phyloP scores from a whole-genome alignment of 306 rosid genomes.

The Prunus campanulata region DNA sequence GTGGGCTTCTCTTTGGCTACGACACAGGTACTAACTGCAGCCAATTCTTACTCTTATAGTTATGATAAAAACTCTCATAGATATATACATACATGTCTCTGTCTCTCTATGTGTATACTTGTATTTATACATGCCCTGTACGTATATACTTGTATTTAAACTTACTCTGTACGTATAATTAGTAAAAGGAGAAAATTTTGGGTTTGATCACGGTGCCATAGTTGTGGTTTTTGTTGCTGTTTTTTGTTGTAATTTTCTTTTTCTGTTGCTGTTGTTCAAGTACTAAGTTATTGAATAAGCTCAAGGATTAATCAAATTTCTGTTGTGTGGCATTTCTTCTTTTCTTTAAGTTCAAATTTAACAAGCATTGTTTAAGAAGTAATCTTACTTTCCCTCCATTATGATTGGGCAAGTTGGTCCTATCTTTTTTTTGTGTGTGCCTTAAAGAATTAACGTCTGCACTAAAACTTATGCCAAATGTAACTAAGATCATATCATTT shows the following conservation, averaged over 20 bases:
- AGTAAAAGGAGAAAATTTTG: background rate
- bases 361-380: background rate
- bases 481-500: background rate
- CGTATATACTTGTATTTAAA: background rate
- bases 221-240: background rate
- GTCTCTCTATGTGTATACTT: background rate
- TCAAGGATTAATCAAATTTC: background rate
- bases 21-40: slow-evolving; percentile 38
- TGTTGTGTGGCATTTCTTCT: background rate
- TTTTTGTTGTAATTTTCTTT: background rate
- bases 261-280: background rate
- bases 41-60: background rate
- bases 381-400: background rate
- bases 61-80: background rate
- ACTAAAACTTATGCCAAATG: background rate
- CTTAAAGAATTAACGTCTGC: background rate
- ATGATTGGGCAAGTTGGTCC: background rate
- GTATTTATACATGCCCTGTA: background rate
- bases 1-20: slow-evolving; percentile 57
- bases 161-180: background rate
- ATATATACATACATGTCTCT: background rate
- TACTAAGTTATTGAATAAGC: background rate
- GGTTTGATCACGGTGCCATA: background rate
- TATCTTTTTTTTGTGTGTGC: background rate
- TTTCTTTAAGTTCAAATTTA: background rate